Evolutionary conservation across 2,329 filamentous ascomycete species (phyloP).

Genomic region (Pseudocercospora eumusae): DNA sequence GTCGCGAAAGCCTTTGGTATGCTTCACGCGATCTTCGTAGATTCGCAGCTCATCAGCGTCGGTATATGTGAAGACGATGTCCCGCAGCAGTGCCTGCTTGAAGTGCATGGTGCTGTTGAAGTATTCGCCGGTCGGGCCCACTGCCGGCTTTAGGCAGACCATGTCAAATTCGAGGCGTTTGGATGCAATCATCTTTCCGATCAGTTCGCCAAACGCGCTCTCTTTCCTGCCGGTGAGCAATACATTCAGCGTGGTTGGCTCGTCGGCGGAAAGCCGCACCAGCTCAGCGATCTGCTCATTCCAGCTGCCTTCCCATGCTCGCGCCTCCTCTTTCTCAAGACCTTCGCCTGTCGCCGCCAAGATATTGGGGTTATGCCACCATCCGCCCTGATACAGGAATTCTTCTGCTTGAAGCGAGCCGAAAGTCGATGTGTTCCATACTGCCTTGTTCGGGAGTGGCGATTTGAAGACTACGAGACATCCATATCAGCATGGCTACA

Average conservation of each 20-base stretch:
- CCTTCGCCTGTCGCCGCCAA: conserved; percentile 84
- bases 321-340: conserved; percentile 74
- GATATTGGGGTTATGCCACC: conserved; percentile 94
- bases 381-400: conserved; percentile 68
- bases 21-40: conserved; percentile 64
- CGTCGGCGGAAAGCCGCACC: conserved; percentile 75
- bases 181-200: conserved; percentile 77
- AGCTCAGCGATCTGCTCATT: conserved; percentile 83
- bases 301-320: conserved; percentile 93
- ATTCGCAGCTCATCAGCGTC: conserved; percentile 76
- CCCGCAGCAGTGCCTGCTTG: conserved; percentile 81
- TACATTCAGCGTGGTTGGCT: conserved; percentile 81
- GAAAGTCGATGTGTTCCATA: conserved; percentile 81
- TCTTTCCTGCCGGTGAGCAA: conserved; percentile 86
- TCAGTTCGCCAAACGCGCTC: conserved; percentile 70
- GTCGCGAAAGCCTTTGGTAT: conserved; percentile 78
- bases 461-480: conserved; percentile 74
- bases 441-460: conserved; percentile 80
- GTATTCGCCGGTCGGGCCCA: conserved; percentile 74
- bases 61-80: conserved; percentile 82
- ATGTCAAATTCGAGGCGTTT: conserved; percentile 85
- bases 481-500: conserved; percentile 18
- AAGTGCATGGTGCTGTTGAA: conserved; percentile 86
- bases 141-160: conserved; percentile 80
- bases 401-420: conserved; percentile 75